These are phyloP conservation scores for Fusarium virguliforme DNA, from an alignment of 2,329 filamentous ascomycete genomes.

Conservation along the genomic window DNA sequence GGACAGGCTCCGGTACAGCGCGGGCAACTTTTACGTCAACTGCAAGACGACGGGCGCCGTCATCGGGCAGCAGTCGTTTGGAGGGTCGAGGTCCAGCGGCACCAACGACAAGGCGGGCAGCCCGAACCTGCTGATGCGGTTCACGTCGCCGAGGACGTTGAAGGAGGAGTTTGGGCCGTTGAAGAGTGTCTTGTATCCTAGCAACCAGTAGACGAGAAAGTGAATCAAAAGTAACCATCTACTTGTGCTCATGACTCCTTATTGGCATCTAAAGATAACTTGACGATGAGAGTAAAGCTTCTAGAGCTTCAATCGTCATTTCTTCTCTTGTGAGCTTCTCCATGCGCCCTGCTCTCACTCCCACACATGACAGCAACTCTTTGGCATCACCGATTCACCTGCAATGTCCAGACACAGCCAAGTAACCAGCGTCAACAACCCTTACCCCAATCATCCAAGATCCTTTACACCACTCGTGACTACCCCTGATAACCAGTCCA, in stretches of 20 bases:
- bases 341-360: no score
- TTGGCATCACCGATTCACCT: no score
- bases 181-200: constrained; percentile 18
- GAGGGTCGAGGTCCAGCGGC: constrained; percentile 76
- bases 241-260: background rate
- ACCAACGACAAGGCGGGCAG: constrained; percentile 82
- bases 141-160: constrained; percentile 52
- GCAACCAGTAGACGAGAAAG: constrained; percentile 4
- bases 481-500: background rate
- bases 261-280: background rate
- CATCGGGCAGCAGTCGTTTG: constrained; percentile 80
- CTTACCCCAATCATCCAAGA: no score
- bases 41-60: constrained; percentile 82
- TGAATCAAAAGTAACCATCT: background rate
- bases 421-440: no score
- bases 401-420: no score
- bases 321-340: no score
- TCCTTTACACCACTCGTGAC: background rate
- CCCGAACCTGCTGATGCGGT: constrained; percentile 72
- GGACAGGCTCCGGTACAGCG: constrained; percentile 77
- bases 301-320: no score
- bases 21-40: constrained; percentile 89
- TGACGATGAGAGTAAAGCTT: no score
- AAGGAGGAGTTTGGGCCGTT: constrained; percentile 23
- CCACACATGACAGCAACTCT: no score